Evolutionary conservation across 108 stramenopile genomes (phyloP).

Genomic region (Nitzschia sp.): DNA sequence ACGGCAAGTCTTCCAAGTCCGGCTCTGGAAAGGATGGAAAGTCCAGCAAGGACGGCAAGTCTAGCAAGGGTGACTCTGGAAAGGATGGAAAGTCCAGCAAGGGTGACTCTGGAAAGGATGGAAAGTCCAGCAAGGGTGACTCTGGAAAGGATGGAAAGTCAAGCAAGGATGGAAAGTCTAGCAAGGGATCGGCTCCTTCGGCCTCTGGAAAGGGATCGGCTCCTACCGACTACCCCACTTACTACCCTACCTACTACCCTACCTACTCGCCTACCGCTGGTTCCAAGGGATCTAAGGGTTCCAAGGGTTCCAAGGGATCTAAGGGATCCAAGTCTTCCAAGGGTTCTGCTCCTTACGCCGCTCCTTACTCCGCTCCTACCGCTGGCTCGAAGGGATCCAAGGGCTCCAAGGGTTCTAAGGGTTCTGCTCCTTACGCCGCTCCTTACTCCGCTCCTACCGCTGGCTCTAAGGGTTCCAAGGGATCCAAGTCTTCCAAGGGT

Average conservation of each 20-base stretch:
- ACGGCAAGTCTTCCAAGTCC: neutral
- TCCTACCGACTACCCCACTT: neutral
- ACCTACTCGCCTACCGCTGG: neutral
- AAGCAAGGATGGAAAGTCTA: neutral
- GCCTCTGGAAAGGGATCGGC: neutral
- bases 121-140: conserved; percentile 1
- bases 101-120: neutral
- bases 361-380: too few relatives aligned
- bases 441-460: neutral
- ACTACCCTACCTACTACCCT: conserved; percentile 1
- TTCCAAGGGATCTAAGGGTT: conserved; percentile 6
- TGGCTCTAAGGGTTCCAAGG: neutral
- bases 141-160: neutral
- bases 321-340: neutral
- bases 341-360: neutral
- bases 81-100: neutral
- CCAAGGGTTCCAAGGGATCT: conserved; percentile 9
- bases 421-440: neutral
- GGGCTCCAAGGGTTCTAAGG: conserved; percentile 10
- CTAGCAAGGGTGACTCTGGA: conserved; percentile 5
- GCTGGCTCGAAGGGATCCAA: neutral
- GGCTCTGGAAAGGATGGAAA: neutral
- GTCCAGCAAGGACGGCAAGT: neutral
- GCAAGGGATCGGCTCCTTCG: neutral
- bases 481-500: neutral